Conservation (phyloP, 768 basidiomycete species). For the Mrakia hoshinonis region DNA sequence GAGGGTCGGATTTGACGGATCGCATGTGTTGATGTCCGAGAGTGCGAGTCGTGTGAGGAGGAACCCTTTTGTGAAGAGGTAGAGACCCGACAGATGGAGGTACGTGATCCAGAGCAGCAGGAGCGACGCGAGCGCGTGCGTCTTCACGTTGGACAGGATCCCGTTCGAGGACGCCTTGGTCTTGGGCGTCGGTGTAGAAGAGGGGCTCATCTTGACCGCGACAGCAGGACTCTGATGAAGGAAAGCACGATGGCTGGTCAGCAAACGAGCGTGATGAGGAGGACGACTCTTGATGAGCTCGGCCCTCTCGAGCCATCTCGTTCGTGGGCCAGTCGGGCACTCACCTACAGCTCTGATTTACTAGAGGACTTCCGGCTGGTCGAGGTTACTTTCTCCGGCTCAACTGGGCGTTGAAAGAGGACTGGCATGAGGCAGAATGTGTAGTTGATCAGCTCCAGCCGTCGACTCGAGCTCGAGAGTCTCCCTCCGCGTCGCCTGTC, state of each 20-base stretch:
- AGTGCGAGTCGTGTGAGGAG: slow-evolving; percentile 71
- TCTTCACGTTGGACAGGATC: background rate
- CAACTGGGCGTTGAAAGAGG: too few relatives aligned
- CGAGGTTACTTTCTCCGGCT: too few relatives aligned
- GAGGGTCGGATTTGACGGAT: background rate
- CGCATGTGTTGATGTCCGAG: slow-evolving; percentile 47
- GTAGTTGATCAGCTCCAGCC: too few relatives aligned
- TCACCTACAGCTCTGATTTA: too few relatives aligned
- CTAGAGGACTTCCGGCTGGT: too few relatives aligned
- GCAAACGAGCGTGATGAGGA: background rate
- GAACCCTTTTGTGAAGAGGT: slow-evolving; percentile 86
- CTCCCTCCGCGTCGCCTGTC: too few relatives aligned
- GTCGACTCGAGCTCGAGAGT: too few relatives aligned
- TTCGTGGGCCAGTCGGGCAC: too few relatives aligned
- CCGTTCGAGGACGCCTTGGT: background rate
- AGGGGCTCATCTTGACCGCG: background rate
- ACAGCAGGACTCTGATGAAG: background rate
- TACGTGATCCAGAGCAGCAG: slow-evolving; percentile 21
- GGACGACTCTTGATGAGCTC: background rate
- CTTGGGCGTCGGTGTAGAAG: background rate
- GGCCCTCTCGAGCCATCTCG: too few relatives aligned
- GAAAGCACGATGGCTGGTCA: background rate
- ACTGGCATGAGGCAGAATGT: too few relatives aligned
- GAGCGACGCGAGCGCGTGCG: slow-evolving; percentile 16
- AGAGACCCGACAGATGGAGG: slow-evolving; percentile 43